phyloP scores from a whole-genome alignment of 768 basidiomycete species.

The Lactifluus pinguis region DNA sequence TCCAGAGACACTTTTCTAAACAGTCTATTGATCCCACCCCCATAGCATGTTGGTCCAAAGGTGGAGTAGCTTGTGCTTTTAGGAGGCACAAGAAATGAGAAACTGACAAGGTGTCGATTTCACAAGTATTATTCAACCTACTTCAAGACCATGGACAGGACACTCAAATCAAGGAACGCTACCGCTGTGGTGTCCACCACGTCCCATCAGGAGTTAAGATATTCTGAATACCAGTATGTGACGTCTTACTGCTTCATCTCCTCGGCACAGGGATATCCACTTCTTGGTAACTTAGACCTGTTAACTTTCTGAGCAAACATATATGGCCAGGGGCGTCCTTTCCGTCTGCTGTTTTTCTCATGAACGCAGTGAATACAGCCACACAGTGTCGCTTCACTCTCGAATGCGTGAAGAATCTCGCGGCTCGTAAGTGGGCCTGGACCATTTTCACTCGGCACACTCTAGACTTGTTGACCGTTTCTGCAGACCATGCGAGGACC shows the following conservation, averaged over 20 bases:
- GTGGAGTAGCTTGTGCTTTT: neutral
- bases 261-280: neutral
- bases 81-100: neutral
- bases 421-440: constrained; percentile 44
- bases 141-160: constrained; percentile 38
- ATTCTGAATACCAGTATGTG: constrained; percentile 58
- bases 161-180: constrained; percentile 42
- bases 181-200: constrained; percentile 62
- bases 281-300: constrained; percentile 41
- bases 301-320: constrained; percentile 80
- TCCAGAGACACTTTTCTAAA: constrained; percentile 18
- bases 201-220: constrained; percentile 36
- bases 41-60: constrained; percentile 20
- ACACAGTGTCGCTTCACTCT: constrained; percentile 73
- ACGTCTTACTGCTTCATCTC: neutral
- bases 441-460: neutral
- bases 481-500: constrained; percentile 20
- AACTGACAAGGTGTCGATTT: neutral
- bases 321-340: constrained; percentile 89
- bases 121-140: constrained; percentile 42
- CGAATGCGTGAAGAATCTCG: constrained; percentile 78
- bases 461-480: neutral
- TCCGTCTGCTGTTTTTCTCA: constrained; percentile 76
- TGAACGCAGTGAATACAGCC: constrained; percentile 59
- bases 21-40: constrained; percentile 24